Evolutionary conservation across 192 early-diverging fungal species (phyloP).

Genomic region (Fimicolochytrium jonesii): DNA sequence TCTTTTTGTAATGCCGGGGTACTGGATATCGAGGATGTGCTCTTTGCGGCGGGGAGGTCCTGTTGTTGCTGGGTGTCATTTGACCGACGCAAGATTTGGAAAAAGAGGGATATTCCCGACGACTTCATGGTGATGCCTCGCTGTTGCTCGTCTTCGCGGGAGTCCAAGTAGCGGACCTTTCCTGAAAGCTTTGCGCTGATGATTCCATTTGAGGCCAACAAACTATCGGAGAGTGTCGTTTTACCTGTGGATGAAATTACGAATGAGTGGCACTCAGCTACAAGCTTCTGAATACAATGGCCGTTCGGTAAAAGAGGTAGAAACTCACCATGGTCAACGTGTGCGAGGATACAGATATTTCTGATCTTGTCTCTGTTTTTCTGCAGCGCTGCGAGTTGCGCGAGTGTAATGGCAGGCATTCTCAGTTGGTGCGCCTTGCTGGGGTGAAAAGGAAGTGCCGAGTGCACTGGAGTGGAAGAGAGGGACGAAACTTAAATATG

Average conservation of each 20-base stretch:
- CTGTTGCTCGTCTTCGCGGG: constrained; percentile 94
- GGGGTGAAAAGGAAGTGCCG: too few species aligned
- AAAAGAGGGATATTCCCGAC: constrained; percentile 91
- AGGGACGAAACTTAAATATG: too few species aligned
- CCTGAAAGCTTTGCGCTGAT: constrained; percentile 93
- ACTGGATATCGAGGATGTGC: neutral
- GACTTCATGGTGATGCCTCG: constrained; percentile 99
- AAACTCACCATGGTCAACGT: constrained; percentile 82
- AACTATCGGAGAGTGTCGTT: constrained; percentile 92
- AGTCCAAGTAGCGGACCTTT: constrained; percentile 93
- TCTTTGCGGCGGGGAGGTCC: neutral
- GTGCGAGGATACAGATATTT: constrained; percentile 97
- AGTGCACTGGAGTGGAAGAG: too few species aligned
- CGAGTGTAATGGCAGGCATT: constrained; percentile 28
- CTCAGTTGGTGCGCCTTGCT: too few species aligned
- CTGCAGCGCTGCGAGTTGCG: constrained; percentile 51
- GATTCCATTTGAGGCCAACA: constrained; percentile 97
- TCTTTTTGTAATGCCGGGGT: constrained; percentile 13
- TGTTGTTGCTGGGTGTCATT: neutral
- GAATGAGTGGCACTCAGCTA: too few species aligned
- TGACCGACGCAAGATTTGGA: constrained; percentile 62
- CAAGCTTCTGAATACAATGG: too few species aligned
- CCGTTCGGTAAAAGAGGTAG: too few species aligned
- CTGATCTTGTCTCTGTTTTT: constrained; percentile 67
- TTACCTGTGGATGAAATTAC: constrained; percentile 48